Evolutionary conservation across 1,284 basidiomycete genomes (phyloP), one percentile per base, ranked within the genome.

Genomic region (Puccinia polysora): DNA sequence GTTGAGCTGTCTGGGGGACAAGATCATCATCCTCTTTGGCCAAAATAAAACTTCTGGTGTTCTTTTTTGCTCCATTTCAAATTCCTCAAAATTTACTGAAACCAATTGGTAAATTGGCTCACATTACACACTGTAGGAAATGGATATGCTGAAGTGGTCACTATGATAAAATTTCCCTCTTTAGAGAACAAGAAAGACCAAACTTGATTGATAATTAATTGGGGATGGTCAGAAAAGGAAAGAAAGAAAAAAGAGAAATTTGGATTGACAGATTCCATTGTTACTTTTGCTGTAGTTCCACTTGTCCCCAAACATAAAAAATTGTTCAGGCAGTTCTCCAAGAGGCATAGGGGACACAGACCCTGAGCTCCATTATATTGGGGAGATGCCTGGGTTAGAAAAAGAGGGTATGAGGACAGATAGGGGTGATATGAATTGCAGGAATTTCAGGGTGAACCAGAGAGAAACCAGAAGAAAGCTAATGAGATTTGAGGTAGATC

Each of bases 101-200:
- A 98, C 96, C 96, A 99, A 79, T 98, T 95, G 2, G 89, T 92
- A 5, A 90, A 94, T 80, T 97, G 94, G 75, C 95, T 96, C 78
- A 97, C 91, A 10, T 91, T 91, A 78, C 93, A 97, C 4, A 99
- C 92, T 0, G 96, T 98, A 0, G 96, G 96, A 85, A 98, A 98
- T 4, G 96, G 96, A 80, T 94, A 99, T 78, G 89, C 92, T 3
- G 94, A 97, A 0, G 96, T 95, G 0, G 90, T 95, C 73, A 99
- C 89, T 82, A 96, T 98, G 83, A 99, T 97, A 80, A 98, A 95
- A 79, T 99, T 96, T 53, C 96, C 96, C 86, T 97, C 70, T 72
- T 8, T 20, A 28, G 4, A 47, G 7, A 12, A 63, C 43, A 10
- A 7, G 5, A 5, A 20, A 15, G 20, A 60, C 40, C 10, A 60